A percentile compares a stretch with the other conserved stretches of the same genome.
Conservation (phyloP, 176 grass and related monocot species). For the Tillandsia leiboldiana region DNA sequence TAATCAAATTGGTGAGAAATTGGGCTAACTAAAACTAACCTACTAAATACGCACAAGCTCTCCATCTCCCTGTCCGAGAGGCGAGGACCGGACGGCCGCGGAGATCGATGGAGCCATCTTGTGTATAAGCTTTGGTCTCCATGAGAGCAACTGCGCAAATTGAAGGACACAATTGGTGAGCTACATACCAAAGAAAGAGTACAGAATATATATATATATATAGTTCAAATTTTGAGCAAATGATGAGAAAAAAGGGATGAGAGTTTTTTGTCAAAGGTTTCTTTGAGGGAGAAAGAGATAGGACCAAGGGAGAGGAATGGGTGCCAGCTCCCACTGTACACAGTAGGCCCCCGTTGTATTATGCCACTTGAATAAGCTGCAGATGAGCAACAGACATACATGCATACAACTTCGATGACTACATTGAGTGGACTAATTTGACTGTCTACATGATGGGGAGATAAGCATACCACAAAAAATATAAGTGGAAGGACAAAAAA, state of each 20-base stretch:
- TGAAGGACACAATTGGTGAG: neutral
- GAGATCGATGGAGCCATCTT: conserved; percentile 67
- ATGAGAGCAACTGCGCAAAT: conserved; percentile 7
- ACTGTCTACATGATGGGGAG: too few species aligned
- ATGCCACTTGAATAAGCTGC: conserved; percentile 23
- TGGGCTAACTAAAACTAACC: conserved; percentile 14
- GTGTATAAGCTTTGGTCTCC: conserved; percentile 36
- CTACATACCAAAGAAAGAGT: neutral
- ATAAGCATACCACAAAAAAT: too few species aligned
- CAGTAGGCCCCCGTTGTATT: conserved; percentile 4
- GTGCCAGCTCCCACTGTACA: conserved; percentile 14
- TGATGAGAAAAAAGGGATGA: neutral
- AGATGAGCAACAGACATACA: neutral
- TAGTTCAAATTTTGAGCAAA: neutral
- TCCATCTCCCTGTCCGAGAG: conserved; percentile 53
- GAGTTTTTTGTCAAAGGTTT: conserved; percentile 1
- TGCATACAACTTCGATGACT: too few species aligned
- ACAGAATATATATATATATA: neutral
- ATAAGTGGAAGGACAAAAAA: too few species aligned
- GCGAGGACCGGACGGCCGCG: conserved; percentile 41
- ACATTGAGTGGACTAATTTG: too few species aligned
- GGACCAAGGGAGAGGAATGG: neutral
- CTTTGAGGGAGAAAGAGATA: conserved; percentile 13
- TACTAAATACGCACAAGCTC: conserved; percentile 64
- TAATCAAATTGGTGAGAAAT: neutral